phyloP scores from a whole-genome alignment of 352 stramenopile species.

The Lagenidium giganteum region DNA sequence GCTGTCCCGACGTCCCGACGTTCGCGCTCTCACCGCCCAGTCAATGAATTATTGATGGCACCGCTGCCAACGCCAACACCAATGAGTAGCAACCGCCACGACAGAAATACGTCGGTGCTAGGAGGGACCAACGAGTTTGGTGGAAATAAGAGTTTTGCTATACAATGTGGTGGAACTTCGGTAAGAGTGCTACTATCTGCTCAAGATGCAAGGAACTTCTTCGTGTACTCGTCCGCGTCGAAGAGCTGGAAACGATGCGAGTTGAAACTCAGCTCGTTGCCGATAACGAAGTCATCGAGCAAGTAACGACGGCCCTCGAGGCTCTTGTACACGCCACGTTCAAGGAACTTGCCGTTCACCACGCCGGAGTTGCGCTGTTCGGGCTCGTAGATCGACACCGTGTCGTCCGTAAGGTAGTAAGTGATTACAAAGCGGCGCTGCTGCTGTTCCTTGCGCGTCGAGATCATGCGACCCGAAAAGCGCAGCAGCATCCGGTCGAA shows the following conservation, averaged over 20 bases:
- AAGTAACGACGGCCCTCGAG: constrained; percentile 47
- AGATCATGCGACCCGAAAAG: constrained; percentile 67
- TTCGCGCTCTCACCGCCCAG: too few relatives aligned
- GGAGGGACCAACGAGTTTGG: too few relatives aligned
- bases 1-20: too few relatives aligned
- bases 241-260: constrained; percentile 72
- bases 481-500: constrained; percentile 77
- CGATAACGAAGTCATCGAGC: constrained; percentile 56
- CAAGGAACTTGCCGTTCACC: constrained; percentile 82
- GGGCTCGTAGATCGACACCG: constrained; percentile 67
- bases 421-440: constrained; percentile 78
- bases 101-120: too few relatives aligned
- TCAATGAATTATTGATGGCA: too few relatives aligned
- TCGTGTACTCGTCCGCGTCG: constrained; percentile 80
- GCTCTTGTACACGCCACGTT: constrained; percentile 68
- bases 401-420: constrained; percentile 83
- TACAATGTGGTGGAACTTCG: too few relatives aligned
- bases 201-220: constrained; percentile 79
- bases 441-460: constrained; percentile 66
- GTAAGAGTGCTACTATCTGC: too few relatives aligned
- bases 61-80: too few relatives aligned
- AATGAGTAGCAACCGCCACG: too few relatives aligned
- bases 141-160: too few relatives aligned
- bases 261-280: constrained; percentile 53
- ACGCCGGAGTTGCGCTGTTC: constrained; percentile 75